A percentile compares a stretch with the other conserved stretches of the same genome.
Evolutionary conservation across 2,329 filamentous ascomycete genomes (phyloP).

Genomic region (Colletotrichum falcatum): DNA sequence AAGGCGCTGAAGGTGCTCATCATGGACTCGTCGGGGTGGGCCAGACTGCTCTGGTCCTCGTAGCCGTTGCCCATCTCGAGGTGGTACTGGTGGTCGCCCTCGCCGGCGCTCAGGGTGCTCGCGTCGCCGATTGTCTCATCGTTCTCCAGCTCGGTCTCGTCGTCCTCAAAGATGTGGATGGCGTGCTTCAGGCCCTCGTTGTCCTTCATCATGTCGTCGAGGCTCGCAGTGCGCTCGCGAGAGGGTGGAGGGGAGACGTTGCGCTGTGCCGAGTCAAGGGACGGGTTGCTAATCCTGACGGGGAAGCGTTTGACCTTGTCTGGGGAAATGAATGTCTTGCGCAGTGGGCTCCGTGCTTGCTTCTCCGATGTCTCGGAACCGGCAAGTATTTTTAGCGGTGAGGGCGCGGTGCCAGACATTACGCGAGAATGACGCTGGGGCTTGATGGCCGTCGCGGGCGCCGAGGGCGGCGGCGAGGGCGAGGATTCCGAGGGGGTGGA

Average conservation of each 20-base stretch:
- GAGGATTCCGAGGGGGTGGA: conserved; percentile 50
- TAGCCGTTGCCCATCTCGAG: conserved; percentile 47
- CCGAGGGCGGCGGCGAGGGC: conserved; percentile 34
- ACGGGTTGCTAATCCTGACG: conserved; percentile 62
- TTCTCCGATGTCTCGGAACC: conserved; percentile 47
- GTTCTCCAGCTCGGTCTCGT: conserved; percentile 44
- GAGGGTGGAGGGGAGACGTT: conserved; percentile 35
- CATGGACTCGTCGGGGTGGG: conserved; percentile 76
- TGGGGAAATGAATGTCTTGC: conserved; percentile 53
- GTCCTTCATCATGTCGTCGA: conserved; percentile 66
- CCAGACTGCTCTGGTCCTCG: conserved; percentile 51
- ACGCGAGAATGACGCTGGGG: conserved; percentile 64
- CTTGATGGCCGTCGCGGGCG: conserved; percentile 32
- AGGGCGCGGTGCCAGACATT: conserved; percentile 67
- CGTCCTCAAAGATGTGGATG: conserved; percentile 73
- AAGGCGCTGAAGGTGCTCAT: conserved; percentile 90
- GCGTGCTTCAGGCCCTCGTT: conserved; percentile 69
- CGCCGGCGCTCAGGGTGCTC: conserved; percentile 42
- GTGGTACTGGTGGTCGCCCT: conserved; percentile 33
- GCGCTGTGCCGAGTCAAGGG: conserved; percentile 42
- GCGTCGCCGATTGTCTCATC: conserved; percentile 36
- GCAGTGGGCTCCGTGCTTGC: conserved; percentile 53
- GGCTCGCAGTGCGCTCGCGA: conserved; percentile 55
- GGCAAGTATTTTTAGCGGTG: conserved; percentile 68
- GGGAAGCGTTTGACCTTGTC: conserved; percentile 67